These are phyloP conservation scores for Lomentospora prolificans DNA, from an alignment of 2,329 filamentous ascomycete species.

Conservation along the genomic window DNA sequence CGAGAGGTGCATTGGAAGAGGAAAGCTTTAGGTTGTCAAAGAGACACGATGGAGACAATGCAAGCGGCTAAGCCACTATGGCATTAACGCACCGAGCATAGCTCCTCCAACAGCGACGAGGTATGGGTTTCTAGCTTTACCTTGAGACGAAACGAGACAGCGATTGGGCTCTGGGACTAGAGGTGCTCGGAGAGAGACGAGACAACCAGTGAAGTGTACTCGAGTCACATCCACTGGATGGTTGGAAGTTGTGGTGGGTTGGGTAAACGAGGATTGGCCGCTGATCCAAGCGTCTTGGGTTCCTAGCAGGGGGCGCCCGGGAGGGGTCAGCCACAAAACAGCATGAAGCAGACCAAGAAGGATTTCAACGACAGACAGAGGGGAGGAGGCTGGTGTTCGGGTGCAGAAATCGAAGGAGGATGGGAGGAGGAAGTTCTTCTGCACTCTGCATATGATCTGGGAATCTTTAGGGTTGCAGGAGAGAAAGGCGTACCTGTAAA, in stretches of 20 bases:
- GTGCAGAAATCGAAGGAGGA: background rate
- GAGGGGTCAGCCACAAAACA: background rate
- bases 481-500: background rate
- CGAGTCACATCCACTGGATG: background rate
- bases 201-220: background rate
- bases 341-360: background rate
- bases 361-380: background rate
- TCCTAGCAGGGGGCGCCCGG: background rate
- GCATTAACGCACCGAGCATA: background rate
- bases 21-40: background rate
- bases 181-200: background rate
- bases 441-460: background rate
- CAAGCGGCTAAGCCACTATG: background rate
- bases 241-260: background rate
- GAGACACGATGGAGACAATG: background rate
- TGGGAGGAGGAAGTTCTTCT: background rate
- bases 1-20: background rate
- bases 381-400: background rate
- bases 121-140: background rate
- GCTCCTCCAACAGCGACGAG: too few species aligned
- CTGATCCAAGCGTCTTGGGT: background rate
- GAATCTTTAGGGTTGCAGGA: background rate
- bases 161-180: background rate
- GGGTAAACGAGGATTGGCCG: background rate
- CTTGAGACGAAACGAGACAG: background rate